Evolutionary conservation across 202 grass and related monocot genomes (phyloP), one percentile per base, ranked within the genome.

Genomic region (Brachypodium distachyon): DNA sequence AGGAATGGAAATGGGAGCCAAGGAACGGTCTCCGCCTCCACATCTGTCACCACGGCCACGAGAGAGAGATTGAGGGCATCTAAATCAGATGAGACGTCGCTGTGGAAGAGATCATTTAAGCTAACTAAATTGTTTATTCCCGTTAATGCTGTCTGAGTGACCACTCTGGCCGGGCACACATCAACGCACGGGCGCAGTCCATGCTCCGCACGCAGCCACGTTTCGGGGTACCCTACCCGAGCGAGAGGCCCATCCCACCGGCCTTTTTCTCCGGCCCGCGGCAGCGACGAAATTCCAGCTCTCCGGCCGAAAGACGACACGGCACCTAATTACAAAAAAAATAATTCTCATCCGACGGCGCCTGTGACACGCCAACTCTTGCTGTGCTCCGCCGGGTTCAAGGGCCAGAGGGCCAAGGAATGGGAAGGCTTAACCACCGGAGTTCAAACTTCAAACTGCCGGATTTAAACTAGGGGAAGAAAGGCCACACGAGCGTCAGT

Each of bases 21-120:
- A 7, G 46, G 6, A 74, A 44, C 44, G 4, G 44, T 50, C 34
- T 69, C 56, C 39, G 23, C 48, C 61, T 41, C 72, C 78, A 12
- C 36, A 22, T 32, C 41, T 47, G 55, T 36, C 54, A 81, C 5
- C 44, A 56, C 59, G 32, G 17, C 23, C 23, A 2, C 7, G 25
- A 40, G 16, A 12, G 28, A 22, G 28, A 10, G 56, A 14, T 1
- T 5, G 13, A 5, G 18, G 59, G 46, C 59, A 74, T 67, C 58
- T 19, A 67, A n/a, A n/a, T 62, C 67, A 5, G 85, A 57, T 87
- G 68, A 11, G 50, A 40, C n/a, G 80, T 87, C 85, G 50, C 85
- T 74, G 59, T 49, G 67, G 79, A 66, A 39, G 49, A 59, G 67
- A 87, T 78, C 73, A 49, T 18, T 4, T n/a, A n/a, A 32, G 58